Evolutionary conservation across 2,329 filamentous ascomycete species (phyloP).

Genomic region (Neurospora sp.): DNA sequence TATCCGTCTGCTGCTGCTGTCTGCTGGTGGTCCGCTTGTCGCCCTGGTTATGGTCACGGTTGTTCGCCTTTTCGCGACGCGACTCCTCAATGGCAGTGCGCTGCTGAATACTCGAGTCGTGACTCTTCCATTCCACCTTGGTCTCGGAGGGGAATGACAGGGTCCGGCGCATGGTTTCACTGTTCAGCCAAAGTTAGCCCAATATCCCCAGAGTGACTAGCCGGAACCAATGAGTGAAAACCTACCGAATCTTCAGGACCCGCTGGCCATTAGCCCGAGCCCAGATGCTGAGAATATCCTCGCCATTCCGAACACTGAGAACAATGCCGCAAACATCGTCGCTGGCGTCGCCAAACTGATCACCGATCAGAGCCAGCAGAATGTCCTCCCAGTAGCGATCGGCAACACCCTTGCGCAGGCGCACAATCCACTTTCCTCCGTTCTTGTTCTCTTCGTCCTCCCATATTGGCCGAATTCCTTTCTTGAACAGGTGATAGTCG

Average conservation of each 20-base stretch:
- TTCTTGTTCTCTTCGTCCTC: slow-evolving; percentile 95
- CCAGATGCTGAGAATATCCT: slow-evolving; percentile 98
- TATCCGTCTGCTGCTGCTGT: slow-evolving; percentile 21
- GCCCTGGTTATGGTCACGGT: slow-evolving; percentile 28
- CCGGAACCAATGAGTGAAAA: not conserved
- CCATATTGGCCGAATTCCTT: slow-evolving; percentile 94
- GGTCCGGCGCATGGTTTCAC: slow-evolving; percentile 88
- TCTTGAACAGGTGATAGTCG: slow-evolving; percentile 97
- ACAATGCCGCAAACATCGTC: slow-evolving; percentile 95
- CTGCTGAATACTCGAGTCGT: slow-evolving; percentile 92
- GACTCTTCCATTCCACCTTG: slow-evolving; percentile 88
- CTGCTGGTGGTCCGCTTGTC: slow-evolving; percentile 23
- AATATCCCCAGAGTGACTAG: not conserved
- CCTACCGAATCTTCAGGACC: slow-evolving; percentile 91
- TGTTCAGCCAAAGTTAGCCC: slow-evolving; percentile 26
- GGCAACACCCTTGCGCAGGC: slow-evolving; percentile 92
- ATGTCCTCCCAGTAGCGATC: slow-evolving; percentile 97
- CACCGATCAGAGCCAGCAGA: slow-evolving; percentile 79
- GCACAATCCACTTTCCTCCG: slow-evolving; percentile 95
- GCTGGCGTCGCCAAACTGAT: slow-evolving; percentile 84
- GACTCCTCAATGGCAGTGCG: slow-evolving; percentile 84
- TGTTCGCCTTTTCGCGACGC: slow-evolving; percentile 68
- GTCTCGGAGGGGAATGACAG: slow-evolving; percentile 82
- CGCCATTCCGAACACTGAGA: slow-evolving; percentile 85
- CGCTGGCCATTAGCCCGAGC: slow-evolving; percentile 85